Base-by-base conservation (phyloP, 2,329 filamentous ascomycete genomes). In the Coniochaeta sp. region DNA sequence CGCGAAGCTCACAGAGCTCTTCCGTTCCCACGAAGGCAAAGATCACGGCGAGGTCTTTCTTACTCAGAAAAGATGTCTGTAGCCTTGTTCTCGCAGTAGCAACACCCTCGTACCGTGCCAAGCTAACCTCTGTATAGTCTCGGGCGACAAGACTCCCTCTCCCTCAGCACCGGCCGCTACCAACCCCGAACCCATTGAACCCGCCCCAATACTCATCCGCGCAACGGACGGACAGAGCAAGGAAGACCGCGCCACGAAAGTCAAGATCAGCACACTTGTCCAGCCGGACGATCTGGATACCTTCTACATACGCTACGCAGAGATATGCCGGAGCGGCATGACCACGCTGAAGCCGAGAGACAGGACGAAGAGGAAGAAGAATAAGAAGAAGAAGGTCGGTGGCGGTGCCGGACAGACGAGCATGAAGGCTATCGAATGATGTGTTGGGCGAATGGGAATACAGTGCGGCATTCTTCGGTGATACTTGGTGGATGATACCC, bases 291-390 rank as follows among this genome's bases (percentile, higher is more conserved):
- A 89, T 5, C 73, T 98, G 12, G 92, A 96, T 59, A 78, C 73
- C 0, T 99, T 99, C 71, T 99, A 92, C 73, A 77, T 79, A 32
- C 82, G 85, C 58, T 99, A 98, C 77, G 93, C 92, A 24, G 95
- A 98, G 66, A 82, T 92, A 3, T 97, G 93, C 76, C 97, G 96
- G 78, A 79, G 82, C 0, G 91, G 92, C 6, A 97, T 98, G 92
- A 81, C 84, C 56, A 87, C 88, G 8, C 72, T 99, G 75, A 98
- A 96, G 84, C 96, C 96, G 71, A 83, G 95, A 66, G 93, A 98
- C 76, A 84, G 92, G 70, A 96, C 89, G 74, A 93, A 91, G 81
- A 87, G 88, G 78, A 90, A 89, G 72, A 87, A 89, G 67, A 89
- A 89, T 72, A 91, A 89, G 64, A 90, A 88, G 77, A 89, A 87